These are phyloP conservation scores for Aspergillus brunneoviolaceus DNA, from an alignment of 2,329 filamentous ascomycete species.

Conservation along the genomic window DNA sequence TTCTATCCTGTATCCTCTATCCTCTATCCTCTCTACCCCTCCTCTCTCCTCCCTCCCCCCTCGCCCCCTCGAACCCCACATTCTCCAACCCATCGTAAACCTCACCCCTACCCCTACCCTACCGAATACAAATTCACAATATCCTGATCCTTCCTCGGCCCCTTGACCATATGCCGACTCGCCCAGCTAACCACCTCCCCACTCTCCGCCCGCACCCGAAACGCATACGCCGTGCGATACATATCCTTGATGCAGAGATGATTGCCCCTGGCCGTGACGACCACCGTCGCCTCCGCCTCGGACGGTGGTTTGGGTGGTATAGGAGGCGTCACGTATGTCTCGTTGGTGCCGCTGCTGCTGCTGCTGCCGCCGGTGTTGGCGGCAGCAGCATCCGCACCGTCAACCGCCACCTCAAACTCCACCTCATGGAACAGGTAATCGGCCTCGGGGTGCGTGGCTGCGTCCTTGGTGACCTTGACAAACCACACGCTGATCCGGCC, in stretches of 20 bases:
- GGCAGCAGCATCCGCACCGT: not conserved
- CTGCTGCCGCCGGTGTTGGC: no score
- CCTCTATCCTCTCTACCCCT: no score
- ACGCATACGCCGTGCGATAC: slow-evolving; percentile 47
- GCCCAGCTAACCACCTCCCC: slow-evolving; percentile 42
- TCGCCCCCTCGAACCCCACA: not conserved
- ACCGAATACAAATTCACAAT: slow-evolving; percentile 42
- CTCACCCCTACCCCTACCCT: slow-evolving; percentile 6
- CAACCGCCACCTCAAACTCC: slow-evolving; percentile 25
- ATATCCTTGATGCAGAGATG: slow-evolving; percentile 50
- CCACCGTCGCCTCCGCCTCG: slow-evolving; percentile 21
- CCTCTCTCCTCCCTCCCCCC: no score
- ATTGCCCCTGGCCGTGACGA: slow-evolving; percentile 41
- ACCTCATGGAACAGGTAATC: slow-evolving; percentile 50
- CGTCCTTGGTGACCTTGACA: slow-evolving; percentile 35
- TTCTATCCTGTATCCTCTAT: no score
- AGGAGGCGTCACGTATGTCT: slow-evolving; percentile 25
- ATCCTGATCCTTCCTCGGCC: slow-evolving; percentile 48
- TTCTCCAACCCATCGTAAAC: not conserved
- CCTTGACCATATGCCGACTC: slow-evolving; percentile 46
- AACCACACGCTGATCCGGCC: slow-evolving; percentile 46
- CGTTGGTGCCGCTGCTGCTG: not conserved
- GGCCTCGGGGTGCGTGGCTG: slow-evolving; percentile 26
- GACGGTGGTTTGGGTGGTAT: slow-evolving; percentile 21
- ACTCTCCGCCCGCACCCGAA: slow-evolving; percentile 33